phyloP scores from a whole-genome alignment of 441 rosid genomes.

The Hura crepitans region DNA sequence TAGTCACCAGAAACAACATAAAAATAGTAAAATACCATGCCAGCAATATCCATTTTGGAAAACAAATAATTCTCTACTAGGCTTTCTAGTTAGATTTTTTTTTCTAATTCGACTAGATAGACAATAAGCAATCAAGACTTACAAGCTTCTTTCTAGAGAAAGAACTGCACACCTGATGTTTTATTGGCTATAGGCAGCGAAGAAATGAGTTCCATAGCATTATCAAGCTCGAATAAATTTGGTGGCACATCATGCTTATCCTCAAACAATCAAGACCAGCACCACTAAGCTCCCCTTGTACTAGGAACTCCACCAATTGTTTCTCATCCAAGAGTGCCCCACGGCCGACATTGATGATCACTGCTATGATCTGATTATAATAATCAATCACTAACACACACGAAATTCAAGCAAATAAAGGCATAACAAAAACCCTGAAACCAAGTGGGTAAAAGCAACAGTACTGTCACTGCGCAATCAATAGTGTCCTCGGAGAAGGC shows the following conservation, averaged over 20 bases:
- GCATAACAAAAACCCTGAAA: constrained; percentile 29
- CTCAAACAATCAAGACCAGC: constrained; percentile 70
- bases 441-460: constrained; percentile 37
- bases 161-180: too few species aligned
- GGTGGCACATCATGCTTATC: constrained; percentile 48
- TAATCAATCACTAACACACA: background rate
- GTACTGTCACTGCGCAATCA: constrained; percentile 43
- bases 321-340: constrained; percentile 61
- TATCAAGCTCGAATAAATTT: constrained; percentile 37
- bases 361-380: constrained; percentile 30
- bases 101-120: too few species aligned
- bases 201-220: constrained; percentile 28
- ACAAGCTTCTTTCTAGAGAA: constrained; percentile 6
- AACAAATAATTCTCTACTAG: constrained; percentile 22
- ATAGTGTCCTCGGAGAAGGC: constrained; percentile 49
- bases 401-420: background rate
- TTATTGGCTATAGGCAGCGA: too few species aligned
- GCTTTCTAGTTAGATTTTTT: constrained; percentile 25
- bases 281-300: constrained; percentile 44
- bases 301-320: constrained; percentile 41
- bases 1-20: too few species aligned
- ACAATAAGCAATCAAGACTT: constrained; percentile 31
- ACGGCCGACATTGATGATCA: constrained; percentile 56
- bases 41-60: constrained; percentile 23
- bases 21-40: too few species aligned